Evolutionary conservation across 1,139 yeast species (phyloP), one percentile per base, ranked within the genome.

Genomic region (Nakaseomyces uthaithaninus): DNA sequence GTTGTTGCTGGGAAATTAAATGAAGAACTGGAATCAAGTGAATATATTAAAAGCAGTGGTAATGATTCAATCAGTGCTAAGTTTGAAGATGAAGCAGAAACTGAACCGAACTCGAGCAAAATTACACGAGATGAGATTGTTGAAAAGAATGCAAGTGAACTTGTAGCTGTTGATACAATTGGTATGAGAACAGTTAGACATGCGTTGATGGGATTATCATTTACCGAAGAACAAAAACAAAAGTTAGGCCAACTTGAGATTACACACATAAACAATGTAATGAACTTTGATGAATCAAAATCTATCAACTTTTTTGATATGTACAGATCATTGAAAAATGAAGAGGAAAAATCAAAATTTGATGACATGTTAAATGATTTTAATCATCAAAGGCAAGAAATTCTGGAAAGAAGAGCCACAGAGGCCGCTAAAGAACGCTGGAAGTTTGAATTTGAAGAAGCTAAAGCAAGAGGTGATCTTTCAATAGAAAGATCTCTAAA

Each of bases 401-500:
- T 73, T 37, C 62, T 91, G 33, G 98, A 91, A 59, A 70, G 77
- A 25, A 72, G 82, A 45, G 93, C 94, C 3, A 70, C 82, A 8
- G 91, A 83, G 51, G 91, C 91, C 2, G 95, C 97, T 0, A 77
- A 74, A 47, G 85, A 80, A 54, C 81, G 83, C 59, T 91, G 97
- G 97, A 80, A 76, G 55, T 80, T 79, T 52, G 91, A 81, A 49
- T 81, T 75, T 53, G 93, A 85, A 52, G 80, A 75, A 44, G 69
- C 80, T 59, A 74, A 74, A 45, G 74, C 71, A 38, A 68, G 80
- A 51, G 87, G 89, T n/a, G 74, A 69, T 7, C 48, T 77, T 33
- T 62, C 76, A 19, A 64, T 79, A 37, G 71, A 75, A 41, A 74
- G 75, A 45, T 72, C 76, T 4, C 65, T 89, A 39, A 87, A 85